phyloP scores from a whole-genome alignment of 495 filamentous ascomycete genomes.

The Penicillium soppii region DNA sequence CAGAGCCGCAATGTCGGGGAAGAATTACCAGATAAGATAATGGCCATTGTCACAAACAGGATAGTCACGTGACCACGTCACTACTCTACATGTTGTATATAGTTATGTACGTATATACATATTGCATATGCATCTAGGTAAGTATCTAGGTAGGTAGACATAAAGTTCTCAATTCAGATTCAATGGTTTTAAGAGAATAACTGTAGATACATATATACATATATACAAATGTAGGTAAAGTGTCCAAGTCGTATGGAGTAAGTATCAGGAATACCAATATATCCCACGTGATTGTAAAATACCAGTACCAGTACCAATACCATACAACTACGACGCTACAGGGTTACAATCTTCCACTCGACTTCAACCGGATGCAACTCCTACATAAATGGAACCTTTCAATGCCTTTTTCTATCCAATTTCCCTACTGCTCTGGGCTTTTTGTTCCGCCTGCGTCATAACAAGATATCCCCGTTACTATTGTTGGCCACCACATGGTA shows the following conservation, averaged over 20 bases:
- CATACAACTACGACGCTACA: constrained; percentile 26
- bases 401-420: constrained; percentile 7
- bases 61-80: too few species aligned
- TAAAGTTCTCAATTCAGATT: too few species aligned
- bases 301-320: constrained; percentile 6
- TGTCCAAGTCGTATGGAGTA: not conserved
- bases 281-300: not conserved
- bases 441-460: constrained; percentile 4
- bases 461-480: not conserved
- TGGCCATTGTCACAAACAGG: too few species aligned
- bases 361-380: constrained; percentile 40
- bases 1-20: constrained; percentile 27
- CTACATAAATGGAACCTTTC: constrained; percentile 23
- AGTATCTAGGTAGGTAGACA: too few species aligned
- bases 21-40: constrained; percentile 8
- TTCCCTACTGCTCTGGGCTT: not conserved
- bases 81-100: too few species aligned
- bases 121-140: too few species aligned
- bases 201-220: too few species aligned
- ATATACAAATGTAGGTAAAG: too few species aligned
- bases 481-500: constrained; percentile 25
- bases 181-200: too few species aligned
- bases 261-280: not conserved
- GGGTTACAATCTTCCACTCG: constrained; percentile 27
- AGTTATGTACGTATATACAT: too few species aligned